A percentile compares a stretch with the other conserved stretches of the same genome.
These are phyloP conservation scores for Xylariaceae sp. DNA, from an alignment of 2,329 filamentous ascomycete genomes.

Conservation along the genomic window DNA sequence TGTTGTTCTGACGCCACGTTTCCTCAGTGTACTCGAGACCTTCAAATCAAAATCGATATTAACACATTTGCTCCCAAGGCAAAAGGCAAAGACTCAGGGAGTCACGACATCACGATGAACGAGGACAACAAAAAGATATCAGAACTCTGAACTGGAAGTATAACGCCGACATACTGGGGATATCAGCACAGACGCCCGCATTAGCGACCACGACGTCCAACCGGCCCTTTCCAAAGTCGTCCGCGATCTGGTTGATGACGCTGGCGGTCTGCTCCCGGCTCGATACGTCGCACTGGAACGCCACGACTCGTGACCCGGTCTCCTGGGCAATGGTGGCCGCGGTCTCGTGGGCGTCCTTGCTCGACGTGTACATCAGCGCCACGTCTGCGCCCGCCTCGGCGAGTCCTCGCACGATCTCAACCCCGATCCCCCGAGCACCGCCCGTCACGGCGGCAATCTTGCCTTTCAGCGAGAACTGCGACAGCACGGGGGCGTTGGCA, in stretches of 20 bases:
- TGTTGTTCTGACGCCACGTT: constrained; percentile 34
- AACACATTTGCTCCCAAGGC: background rate
- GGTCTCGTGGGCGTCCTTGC: constrained; percentile 27
- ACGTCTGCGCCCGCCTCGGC: constrained; percentile 30
- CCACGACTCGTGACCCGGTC: constrained; percentile 8
- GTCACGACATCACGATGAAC: too few species aligned
- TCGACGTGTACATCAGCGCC: constrained; percentile 32
- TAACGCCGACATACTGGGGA: constrained; percentile 23
- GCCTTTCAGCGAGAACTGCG: constrained; percentile 29
- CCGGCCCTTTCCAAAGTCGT: constrained; percentile 35
- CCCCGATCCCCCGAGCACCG: constrained; percentile 30
- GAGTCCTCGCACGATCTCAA: constrained; percentile 30
- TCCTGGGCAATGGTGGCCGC: constrained; percentile 17
- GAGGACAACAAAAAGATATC: too few species aligned
- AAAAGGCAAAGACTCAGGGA: background rate
- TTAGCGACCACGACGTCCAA: constrained; percentile 41
- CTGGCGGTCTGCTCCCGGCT: constrained; percentile 29
- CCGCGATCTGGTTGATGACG: constrained; percentile 31
- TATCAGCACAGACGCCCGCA: constrained; percentile 36
- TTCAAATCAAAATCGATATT: background rate
- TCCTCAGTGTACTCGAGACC: constrained; percentile 38
- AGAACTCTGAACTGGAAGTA: background rate
- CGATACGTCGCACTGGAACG: constrained; percentile 32
- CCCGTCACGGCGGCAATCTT: constrained; percentile 31
- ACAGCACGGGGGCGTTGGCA: constrained; percentile 29